Base-by-base conservation (phyloP, 305 asterid species). In the Solanum hybrid region DNA sequence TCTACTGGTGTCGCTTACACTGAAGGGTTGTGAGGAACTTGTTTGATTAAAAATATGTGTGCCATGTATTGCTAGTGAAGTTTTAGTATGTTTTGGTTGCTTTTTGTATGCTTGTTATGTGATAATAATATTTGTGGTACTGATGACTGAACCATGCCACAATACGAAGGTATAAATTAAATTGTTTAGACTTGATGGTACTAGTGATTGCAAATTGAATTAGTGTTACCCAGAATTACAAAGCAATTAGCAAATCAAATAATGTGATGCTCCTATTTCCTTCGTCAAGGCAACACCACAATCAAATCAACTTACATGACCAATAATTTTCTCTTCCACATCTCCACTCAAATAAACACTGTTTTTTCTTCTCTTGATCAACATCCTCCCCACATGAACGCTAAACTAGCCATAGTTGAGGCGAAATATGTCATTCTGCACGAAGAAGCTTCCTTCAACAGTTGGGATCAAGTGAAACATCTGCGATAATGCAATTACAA, bases 381-480 rank as follows among this genome's bases (percentile, higher is more conserved):
- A 42, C 6, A 27, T 27, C 3, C 2, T 42, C 71, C 0, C 26
- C 37, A 36, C 64, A 20, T 11, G 46, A 92, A 84, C 2, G 42
- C 87, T 31, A 29, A 27, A 84, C 12, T 91, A 92, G 37, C 94
- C 91, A 89, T 94, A 93, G 79, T 93, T 94, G 17, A 94, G 91
- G 6, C 95, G 94, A 86, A 94, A 94, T 84, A 94, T 91, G 92
- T 94, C 95, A 75, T 94, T 94, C 88, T 90, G 94, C 92, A 94
- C 93, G 20, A 90, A 92, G 78, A 91, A 93, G 35, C 91, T 89
- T 87, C 94, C 94, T 89, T 91, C 90, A 13, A 37, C 86, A 4
- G 92, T 89, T 10, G 95, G 94, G 79, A 91, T 92, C 92, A 94
- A 88, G 88, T 92, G 95, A 90, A 94, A 94, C 93, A 93, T 93